Conservation (phyloP, 192 early-diverging fungal genomes). For the Coemansia umbellata region DNA sequence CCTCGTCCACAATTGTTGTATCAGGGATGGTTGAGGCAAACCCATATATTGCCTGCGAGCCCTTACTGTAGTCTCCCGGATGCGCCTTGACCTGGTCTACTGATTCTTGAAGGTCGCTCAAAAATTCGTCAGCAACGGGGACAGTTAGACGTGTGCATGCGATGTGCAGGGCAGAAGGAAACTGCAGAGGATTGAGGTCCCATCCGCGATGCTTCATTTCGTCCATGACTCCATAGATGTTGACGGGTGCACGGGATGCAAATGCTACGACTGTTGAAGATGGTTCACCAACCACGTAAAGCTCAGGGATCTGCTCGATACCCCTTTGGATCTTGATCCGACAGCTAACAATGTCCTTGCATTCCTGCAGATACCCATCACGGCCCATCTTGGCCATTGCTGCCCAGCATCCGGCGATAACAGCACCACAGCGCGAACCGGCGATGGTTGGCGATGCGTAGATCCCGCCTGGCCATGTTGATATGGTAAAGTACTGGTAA, state of each 20-base stretch:
- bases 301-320: conserved; percentile 58
- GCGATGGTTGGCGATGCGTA: conserved; percentile 91
- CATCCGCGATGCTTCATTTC: conserved; percentile 76
- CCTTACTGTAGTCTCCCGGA: conserved; percentile 64
- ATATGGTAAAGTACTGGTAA: conserved; percentile 87
- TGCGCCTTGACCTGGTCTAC: conserved; percentile 65
- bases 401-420: conserved; percentile 96
- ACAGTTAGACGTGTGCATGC: conserved; percentile 83
- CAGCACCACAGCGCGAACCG: conserved; percentile 83
- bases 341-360: conserved; percentile 74
- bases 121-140: conserved; percentile 63
- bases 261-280: conserved; percentile 80
- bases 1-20: conserved; percentile 79
- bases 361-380: conserved; percentile 78
- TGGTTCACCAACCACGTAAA: conserved; percentile 85
- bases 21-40: conserved; percentile 87
- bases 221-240: conserved; percentile 83
- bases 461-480: conserved; percentile 94
- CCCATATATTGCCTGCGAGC: conserved; percentile 88
- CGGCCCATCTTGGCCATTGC: conserved; percentile 86
- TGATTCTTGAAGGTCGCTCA: conserved; percentile 73
- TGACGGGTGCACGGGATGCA: conserved; percentile 61
- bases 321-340: conserved; percentile 62
- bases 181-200: conserved; percentile 86
- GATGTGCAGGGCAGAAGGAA: conserved; percentile 84